Evolutionary conservation across 768 basidiomycete species (phyloP), one percentile per base, ranked within the genome.

Genomic region (Boletus speciosus): DNA sequence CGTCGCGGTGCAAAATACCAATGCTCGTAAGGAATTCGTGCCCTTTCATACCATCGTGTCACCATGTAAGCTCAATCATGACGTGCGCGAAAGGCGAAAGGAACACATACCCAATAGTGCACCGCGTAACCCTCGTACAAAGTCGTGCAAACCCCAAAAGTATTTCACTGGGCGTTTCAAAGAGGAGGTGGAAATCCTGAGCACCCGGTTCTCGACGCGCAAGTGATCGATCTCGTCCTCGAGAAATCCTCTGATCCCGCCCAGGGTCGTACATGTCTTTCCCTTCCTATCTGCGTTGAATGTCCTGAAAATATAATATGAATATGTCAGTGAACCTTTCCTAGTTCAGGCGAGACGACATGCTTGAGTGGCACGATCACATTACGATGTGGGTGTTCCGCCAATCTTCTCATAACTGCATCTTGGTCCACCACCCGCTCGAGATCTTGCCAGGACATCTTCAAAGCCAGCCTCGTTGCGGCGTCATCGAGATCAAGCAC

Each of bases 131-230:
- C 19, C 25, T 27, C 25, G 25, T 6, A 27, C 52, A 44, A 63
- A 61, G 19, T 61, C 62, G 10, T 61, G 53, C 7, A 62, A 19
- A 1, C 57, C 48, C 60, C 60, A 61, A 23, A 63, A 63, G 16
- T 51, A 61, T 14, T 35, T 37, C 23, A 61, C 57, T 0, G 52
- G 60, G 2, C 55, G 49, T 25, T 49, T 54, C 32, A 54, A 15
- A 1, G 55, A 45, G 4, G 50, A 58, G 5, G 25, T 27, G 25
- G 25, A 27, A 27, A 27, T 27, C 25, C 3, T 27, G 3, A 64
- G 40, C 2, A 49, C 21, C 0, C 50, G 52, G 23, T 56, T 54
- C 16, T 58, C 56, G 4, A 50, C 43, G 0, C 8, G 21, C 16
- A 45, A 15, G 14, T 9, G 6, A 19, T 44, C 10, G 1, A 51